Conservation (phyloP, 2,329 filamentous ascomycete genomes). For the Penicillium sp. region DNA sequence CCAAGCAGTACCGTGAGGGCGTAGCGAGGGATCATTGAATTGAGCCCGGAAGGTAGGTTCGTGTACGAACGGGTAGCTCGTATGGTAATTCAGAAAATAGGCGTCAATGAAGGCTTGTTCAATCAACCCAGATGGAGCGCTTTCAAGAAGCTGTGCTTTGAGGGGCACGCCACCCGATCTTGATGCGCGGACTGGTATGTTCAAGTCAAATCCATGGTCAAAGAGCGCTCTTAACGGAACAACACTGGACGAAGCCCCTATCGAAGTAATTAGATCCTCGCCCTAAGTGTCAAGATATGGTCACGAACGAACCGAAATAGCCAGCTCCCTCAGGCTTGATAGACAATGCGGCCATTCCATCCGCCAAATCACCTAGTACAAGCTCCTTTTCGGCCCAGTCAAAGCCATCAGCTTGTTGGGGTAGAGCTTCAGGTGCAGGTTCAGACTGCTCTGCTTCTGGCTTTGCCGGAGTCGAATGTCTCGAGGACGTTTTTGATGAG, state of each 20-base stretch:
- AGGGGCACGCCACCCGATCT: conserved; percentile 36
- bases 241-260: conserved; percentile 44
- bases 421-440: conserved; percentile 47
- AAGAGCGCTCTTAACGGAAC: conserved; percentile 42
- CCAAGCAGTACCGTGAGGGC: conserved; percentile 47
- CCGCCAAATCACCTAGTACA: conserved; percentile 41
- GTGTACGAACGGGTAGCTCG: conserved; percentile 52
- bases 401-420: conserved; percentile 43
- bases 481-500: conserved; percentile 42
- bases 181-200: conserved; percentile 35
- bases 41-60: conserved; percentile 52
- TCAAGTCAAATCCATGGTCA: conserved; percentile 44
- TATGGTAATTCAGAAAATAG: conserved; percentile 52
- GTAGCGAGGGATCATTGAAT: conserved; percentile 47
- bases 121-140: conserved; percentile 41
- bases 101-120: conserved; percentile 48
- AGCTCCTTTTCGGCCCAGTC: conserved; percentile 45
- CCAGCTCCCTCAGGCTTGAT: conserved; percentile 44
- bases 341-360: conserved; percentile 46
- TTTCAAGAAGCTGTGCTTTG: conserved; percentile 42
- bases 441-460: conserved; percentile 38
- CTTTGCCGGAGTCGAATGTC: conserved; percentile 41
- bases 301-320: conserved; percentile 36
- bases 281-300: not conserved
- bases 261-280: not conserved